These are phyloP conservation scores for Mortierella antarctica DNA, from an alignment of 192 early-diverging fungal species.

Conservation along the genomic window DNA sequence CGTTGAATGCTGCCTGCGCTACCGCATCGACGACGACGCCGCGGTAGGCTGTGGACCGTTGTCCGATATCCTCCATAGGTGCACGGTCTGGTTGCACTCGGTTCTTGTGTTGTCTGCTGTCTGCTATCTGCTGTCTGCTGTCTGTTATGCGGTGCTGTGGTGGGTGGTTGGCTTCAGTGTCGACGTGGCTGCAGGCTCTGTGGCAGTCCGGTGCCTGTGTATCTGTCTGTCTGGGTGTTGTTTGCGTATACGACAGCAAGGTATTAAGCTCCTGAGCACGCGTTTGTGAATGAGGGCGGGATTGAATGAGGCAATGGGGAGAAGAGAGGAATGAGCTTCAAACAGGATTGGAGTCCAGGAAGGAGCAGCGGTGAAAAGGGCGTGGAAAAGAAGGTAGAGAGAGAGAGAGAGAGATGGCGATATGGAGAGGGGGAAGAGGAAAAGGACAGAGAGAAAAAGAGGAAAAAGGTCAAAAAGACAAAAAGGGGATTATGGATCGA, in stretches of 20 bases:
- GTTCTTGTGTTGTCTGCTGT: background rate
- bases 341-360: background rate
- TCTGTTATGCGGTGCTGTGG: too few species aligned
- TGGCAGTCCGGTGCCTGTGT: background rate
- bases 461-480: background rate
- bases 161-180: background rate
- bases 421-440: background rate
- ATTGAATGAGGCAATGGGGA: background rate
- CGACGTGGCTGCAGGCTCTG: background rate
- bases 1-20: constrained; percentile 84
- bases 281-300: background rate
- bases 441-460: constrained; percentile 5
- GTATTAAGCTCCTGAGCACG: background rate
- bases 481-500: constrained; percentile 9
- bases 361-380: background rate
- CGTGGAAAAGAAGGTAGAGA: background rate
- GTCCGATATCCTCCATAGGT: constrained; percentile 14
- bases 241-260: background rate
- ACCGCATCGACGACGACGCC: constrained; percentile 68
- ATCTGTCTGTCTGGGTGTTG: background rate
- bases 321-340: background rate
- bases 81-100: background rate
- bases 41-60: constrained; percentile 26
- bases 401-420: background rate
- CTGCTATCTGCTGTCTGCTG: too few species aligned